A percentile compares a stretch with the other conserved stretches of the same genome.
Evolutionary conservation across 2,329 filamentous ascomycete species (phyloP).

Genomic region (Penicillium capsulatum): DNA sequence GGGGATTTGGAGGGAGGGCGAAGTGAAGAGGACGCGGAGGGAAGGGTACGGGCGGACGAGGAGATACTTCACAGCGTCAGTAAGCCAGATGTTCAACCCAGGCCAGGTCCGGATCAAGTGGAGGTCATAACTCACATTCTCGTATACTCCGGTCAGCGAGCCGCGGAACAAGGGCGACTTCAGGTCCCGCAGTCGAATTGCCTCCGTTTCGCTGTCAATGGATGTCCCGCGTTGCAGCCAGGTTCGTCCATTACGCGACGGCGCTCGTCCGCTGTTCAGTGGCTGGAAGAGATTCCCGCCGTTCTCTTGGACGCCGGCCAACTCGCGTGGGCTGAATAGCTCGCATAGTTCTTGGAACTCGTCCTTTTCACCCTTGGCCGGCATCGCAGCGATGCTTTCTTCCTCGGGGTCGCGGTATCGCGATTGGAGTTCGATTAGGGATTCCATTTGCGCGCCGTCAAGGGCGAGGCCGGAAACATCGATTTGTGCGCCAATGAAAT

Average conservation of each 20-base stretch:
- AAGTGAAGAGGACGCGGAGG: slow-evolving; percentile 65
- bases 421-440: slow-evolving; percentile 50
- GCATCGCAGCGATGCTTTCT: slow-evolving; percentile 26
- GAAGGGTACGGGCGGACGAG: slow-evolving; percentile 58
- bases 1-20: slow-evolving; percentile 61
- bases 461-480: slow-evolving; percentile 67
- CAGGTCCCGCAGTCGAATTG: slow-evolving; percentile 39
- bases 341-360: slow-evolving; percentile 64
- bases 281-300: slow-evolving; percentile 52
- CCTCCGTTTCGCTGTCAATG: slow-evolving; percentile 21
- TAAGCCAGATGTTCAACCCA: no score
- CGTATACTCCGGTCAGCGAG: slow-evolving; percentile 48
- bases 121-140: slow-evolving; percentile 49
- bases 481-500: slow-evolving; percentile 69
- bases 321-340: slow-evolving; percentile 65
- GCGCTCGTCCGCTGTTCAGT: slow-evolving; percentile 2
- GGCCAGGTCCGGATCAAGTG: no score
- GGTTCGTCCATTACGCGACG: slow-evolving; percentile 8
- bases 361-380: slow-evolving; percentile 45
- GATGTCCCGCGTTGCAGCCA: slow-evolving; percentile 17
- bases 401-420: slow-evolving; percentile 26
- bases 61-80: no score
- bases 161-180: slow-evolving; percentile 25
- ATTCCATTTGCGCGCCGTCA: slow-evolving; percentile 62
- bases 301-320: slow-evolving; percentile 59